Evolutionary conservation across 441 rosid genomes (phyloP).

Genomic region (Caryocar brasiliense): DNA sequence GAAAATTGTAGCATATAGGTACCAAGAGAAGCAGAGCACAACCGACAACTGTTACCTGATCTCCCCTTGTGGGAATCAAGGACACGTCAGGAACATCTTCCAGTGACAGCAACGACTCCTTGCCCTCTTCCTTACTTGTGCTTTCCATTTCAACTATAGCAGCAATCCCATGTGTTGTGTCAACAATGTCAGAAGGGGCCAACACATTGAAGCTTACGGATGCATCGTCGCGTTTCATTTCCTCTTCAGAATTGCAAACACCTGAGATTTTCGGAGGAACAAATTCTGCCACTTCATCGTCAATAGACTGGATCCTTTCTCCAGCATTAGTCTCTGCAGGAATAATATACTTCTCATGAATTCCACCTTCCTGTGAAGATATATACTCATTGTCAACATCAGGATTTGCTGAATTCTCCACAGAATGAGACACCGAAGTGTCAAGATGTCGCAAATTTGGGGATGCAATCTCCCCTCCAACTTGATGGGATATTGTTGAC

Average conservation of each 20-base stretch:
- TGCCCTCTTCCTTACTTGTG: constrained; percentile 21
- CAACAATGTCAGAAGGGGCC: constrained; percentile 12
- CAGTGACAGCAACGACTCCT: constrained; percentile 25
- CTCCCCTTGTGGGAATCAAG: constrained; percentile 42
- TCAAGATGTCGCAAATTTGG: constrained; percentile 13
- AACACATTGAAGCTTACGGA: constrained; percentile 11
- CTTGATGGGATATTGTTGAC: constrained; percentile 18
- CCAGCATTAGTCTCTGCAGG: constrained; percentile 22
- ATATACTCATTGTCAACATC: constrained; percentile 23
- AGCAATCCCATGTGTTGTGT: constrained; percentile 16
- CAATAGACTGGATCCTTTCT: constrained; percentile 20
- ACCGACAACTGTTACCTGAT: constrained; percentile 89
- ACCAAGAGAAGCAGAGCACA: constrained; percentile 53
- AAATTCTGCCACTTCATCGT: constrained; percentile 14
- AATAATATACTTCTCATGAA: constrained; percentile 23
- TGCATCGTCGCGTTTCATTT: constrained; percentile 20
- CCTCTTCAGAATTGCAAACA: constrained; percentile 27
- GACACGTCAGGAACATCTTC: constrained; percentile 38
- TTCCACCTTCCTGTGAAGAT: constrained; percentile 10
- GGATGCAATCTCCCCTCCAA: constrained; percentile 31
- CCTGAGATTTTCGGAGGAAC: constrained; percentile 17
- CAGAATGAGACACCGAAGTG: constrained; percentile 23
- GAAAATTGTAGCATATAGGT: constrained; percentile 9
- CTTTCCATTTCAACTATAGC: constrained; percentile 24
- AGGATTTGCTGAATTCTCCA: constrained; percentile 25